Evolutionary conservation across 345 rosid species (phyloP), one percentile per base, ranked within the genome.

Genomic region (Salix caprea): DNA sequence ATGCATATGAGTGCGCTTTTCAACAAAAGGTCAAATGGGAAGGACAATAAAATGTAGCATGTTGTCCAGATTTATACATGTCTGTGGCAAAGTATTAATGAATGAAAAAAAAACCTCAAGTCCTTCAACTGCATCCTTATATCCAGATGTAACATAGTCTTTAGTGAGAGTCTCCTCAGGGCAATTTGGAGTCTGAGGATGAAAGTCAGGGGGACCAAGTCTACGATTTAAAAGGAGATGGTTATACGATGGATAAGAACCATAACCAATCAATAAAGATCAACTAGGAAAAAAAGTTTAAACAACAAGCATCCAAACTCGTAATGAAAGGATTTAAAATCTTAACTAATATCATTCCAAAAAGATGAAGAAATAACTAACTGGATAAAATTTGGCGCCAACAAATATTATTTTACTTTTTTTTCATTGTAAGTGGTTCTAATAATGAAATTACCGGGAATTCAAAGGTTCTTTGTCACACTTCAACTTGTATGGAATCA

Each of bases 171-270:
- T 94, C 88, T 96, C 99, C 85, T 96, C 99, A 0, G 98, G 94
- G 73, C 97, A 96, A 85, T 78, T 87, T 69, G 89, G 89, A 71
- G 92, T 87, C 75, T 92, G 99, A 30, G 97, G 99, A 74, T 90
- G 92, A 86, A 85, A 96, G 80, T 96, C 99, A 18, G 99, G 97
- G 10, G 98, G 97, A 72, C 97, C 99, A 71, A 96, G 90, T 82
- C 99, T 96, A 86, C 78, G 24, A 69, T 58, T 26, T 7, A 61
- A 83, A 80, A 23, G 19, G 28, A 83, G 77, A 48, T 24, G 34
- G 37, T 42, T 2, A 77, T 32, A 3, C 6, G 2, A 61, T 52
- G 74, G 32, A 83, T 69, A 79, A 77, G 72, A 79, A 72, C 40
- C 58, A 80, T 9, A 71, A 44, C 61, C 60, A 36, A 37, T 23